Base-by-base conservation (phyloP, 805 yeast species). In the Candida takata region DNA sequence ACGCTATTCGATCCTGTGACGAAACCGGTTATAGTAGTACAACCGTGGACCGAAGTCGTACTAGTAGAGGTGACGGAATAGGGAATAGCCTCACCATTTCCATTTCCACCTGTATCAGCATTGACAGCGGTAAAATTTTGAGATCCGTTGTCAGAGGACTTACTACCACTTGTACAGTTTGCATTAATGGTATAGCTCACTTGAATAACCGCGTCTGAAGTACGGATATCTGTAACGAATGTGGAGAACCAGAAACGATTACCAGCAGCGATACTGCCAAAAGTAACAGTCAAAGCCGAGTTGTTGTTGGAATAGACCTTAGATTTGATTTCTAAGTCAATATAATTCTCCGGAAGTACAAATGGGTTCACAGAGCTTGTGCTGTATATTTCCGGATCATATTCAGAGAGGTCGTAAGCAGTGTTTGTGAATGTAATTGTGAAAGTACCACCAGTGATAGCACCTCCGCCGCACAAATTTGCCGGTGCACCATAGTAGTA, bases 31-130 rank as follows among this genome's bases (percentile, higher is more conserved):
- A 33, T 11, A 2, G 31, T 24, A 5, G 32, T 34, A 29, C 46
- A 42, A 3, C 31, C 40, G 40, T 36, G 29, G 8, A 24, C 10
- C 17, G 32, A 23, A 5, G 38, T 34, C 8, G 31, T 26, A 7
- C 38, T 37, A 4, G 29, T 31, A 5, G 29, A 24, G 2, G 44
- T 40, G n/a, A 14, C 16, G n/a, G n/a, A n/a, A n/a, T n/a, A n/a
- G 8, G 41, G 44, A 8, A 15, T 31, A 16, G 21, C 10, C 18
- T 31, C 31, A 37, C 37, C 33, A 27, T 29, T 27, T 8, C 43
- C 43, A 15, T n/a, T 27, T 25, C 45, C 45, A 11, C 37, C 34
- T 9, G 41, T 36, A 13, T 24, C 6, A 14, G 39, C 43, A 4
- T 19, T 11, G 16, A 38, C 41, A 10, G 35, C 33, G 1, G 29